Evolutionary conservation across 2,329 filamentous ascomycete species (phyloP).

Genomic region (Penicillium olsonii): DNA sequence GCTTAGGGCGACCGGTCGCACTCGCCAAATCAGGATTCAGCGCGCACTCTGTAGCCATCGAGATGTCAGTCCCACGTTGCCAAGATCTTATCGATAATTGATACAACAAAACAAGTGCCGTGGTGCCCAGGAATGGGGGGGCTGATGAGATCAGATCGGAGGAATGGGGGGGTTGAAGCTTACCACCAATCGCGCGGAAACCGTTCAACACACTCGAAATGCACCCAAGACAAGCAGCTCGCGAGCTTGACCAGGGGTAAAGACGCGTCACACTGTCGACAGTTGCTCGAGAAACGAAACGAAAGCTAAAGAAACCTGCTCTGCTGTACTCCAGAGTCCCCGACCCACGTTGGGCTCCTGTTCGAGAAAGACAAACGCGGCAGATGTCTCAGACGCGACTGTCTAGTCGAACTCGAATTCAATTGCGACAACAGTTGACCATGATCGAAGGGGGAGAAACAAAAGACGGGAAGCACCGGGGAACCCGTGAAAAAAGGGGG

Average conservation of each 20-base stretch:
- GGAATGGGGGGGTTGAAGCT: slow-evolving; percentile 23
- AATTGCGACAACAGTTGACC: slow-evolving; percentile 21
- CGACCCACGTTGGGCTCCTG: slow-evolving; percentile 26
- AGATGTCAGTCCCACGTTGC: slow-evolving; percentile 14
- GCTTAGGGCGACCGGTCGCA: slow-evolving; percentile 27
- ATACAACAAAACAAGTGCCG: slow-evolving; percentile 18
- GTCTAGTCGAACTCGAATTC: slow-evolving; percentile 17
- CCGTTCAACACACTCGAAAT: slow-evolving; percentile 4
- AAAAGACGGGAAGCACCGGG: slow-evolving; percentile 22
- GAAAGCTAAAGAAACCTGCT: slow-evolving; percentile 29
- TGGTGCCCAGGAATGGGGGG: slow-evolving; percentile 15
- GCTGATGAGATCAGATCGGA: slow-evolving; percentile 24
- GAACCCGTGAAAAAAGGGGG: slow-evolving; percentile 15
- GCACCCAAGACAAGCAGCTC: slow-evolving; percentile 25
- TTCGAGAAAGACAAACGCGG: slow-evolving; percentile 27
- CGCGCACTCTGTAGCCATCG: slow-evolving; percentile 20
- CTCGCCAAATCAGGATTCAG: slow-evolving; percentile 24
- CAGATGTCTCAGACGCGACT: slow-evolving; percentile 26
- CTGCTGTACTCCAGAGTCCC: slow-evolving; percentile 30
- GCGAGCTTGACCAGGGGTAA: slow-evolving; percentile 9
- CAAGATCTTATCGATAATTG: slow-evolving; percentile 17
- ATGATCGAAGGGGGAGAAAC: slow-evolving; percentile 28
- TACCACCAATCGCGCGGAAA: slow-evolving; percentile 19
- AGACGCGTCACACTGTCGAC: slow-evolving; percentile 19
- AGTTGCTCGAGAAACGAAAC: slow-evolving; percentile 17